Evolutionary conservation across 495 filamentous ascomycete species (phyloP).

Genomic region (Amphirosellinia nigrospora): DNA sequence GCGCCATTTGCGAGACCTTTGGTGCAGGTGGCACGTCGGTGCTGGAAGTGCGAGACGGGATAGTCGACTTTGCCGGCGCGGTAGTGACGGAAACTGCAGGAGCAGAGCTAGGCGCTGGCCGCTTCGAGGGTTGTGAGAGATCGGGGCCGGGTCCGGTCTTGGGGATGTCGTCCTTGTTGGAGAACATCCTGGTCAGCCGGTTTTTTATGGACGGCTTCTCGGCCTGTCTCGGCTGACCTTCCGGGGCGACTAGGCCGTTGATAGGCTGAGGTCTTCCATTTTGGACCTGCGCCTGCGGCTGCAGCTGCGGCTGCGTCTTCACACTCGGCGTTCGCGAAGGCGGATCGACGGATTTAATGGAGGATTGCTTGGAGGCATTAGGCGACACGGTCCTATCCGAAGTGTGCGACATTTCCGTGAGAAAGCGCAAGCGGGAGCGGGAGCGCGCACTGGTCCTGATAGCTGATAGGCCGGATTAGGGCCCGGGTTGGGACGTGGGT

Average conservation of each 20-base stretch:
- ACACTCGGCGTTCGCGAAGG: slow-evolving; percentile 49
- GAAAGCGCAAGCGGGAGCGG: background rate
- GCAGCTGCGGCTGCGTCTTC: slow-evolving; percentile 33
- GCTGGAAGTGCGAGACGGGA: slow-evolving; percentile 37
- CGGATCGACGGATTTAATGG: slow-evolving; percentile 51
- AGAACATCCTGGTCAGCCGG: slow-evolving; percentile 58
- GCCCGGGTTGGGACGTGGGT: slow-evolving; percentile 19
- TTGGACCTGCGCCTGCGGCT: slow-evolving; percentile 33
- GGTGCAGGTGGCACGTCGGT: slow-evolving; percentile 38
- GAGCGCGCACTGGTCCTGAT: slow-evolving; percentile 18
- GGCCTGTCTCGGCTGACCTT: slow-evolving; percentile 44
- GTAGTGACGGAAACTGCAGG: slow-evolving; percentile 31
- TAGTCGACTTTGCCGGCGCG: slow-evolving; percentile 33
- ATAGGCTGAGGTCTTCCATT: slow-evolving; percentile 40
- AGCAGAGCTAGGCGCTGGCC: slow-evolving; percentile 34
- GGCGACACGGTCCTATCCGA: slow-evolving; percentile 46
- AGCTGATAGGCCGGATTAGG: slow-evolving; percentile 24
- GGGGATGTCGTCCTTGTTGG: slow-evolving; percentile 48
- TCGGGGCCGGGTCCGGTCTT: slow-evolving; percentile 33
- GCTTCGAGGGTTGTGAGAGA: slow-evolving; percentile 34
- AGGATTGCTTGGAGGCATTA: slow-evolving; percentile 52
- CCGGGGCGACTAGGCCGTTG: slow-evolving; percentile 32
- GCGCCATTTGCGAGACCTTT: slow-evolving; percentile 34
- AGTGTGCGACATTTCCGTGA: slow-evolving; percentile 39
- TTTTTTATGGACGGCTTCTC: slow-evolving; percentile 57